phyloP scores from a whole-genome alignment of 768 basidiomycete genomes.

The Russula earlei region DNA sequence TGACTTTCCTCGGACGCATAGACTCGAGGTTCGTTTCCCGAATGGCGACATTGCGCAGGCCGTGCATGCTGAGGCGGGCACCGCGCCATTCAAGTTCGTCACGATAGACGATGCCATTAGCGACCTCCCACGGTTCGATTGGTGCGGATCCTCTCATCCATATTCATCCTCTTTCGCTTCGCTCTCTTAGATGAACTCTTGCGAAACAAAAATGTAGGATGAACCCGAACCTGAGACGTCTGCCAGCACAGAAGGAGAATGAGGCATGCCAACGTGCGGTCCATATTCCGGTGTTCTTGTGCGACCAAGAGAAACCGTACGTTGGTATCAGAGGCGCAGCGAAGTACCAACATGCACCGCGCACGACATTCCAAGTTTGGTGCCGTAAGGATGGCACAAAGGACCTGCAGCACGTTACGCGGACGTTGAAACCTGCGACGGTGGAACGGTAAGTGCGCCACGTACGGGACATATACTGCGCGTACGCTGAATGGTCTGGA shows the following conservation, averaged over 20 bases:
- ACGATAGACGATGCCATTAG: conserved; percentile 64
- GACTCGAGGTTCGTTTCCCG: conserved; percentile 43
- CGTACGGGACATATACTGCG: neutral
- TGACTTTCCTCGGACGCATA: conserved; percentile 31
- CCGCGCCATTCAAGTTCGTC: conserved; percentile 40
- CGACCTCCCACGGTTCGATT: conserved; percentile 66
- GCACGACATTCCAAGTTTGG: conserved; percentile 35
- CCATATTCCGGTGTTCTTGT: conserved; percentile 27
- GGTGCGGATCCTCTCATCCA: conserved; percentile 34
- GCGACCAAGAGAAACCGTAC: conserved; percentile 29
- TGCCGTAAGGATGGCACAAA: conserved; percentile 37
- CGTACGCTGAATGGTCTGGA: neutral
- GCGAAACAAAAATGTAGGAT: neutral
- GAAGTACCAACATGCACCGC: conserved; percentile 30
- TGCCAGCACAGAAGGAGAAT: conserved; percentile 25
- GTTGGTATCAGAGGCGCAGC: conserved; percentile 28
- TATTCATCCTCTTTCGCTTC: neutral
- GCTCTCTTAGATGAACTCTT: neutral
- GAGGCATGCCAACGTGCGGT: conserved; percentile 1
- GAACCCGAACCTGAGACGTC: conserved; percentile 13
- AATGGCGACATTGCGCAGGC: conserved; percentile 34
- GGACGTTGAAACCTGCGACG: conserved; percentile 38
- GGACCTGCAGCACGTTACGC: conserved; percentile 63
- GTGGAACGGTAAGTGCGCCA: conserved; percentile 43
- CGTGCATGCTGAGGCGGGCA: conserved; percentile 39